Evolutionary conservation across 2,329 filamentous ascomycete species (phyloP), one percentile per base, ranked within the genome.

Genomic region (Chrysosphaeria jannelii): DNA sequence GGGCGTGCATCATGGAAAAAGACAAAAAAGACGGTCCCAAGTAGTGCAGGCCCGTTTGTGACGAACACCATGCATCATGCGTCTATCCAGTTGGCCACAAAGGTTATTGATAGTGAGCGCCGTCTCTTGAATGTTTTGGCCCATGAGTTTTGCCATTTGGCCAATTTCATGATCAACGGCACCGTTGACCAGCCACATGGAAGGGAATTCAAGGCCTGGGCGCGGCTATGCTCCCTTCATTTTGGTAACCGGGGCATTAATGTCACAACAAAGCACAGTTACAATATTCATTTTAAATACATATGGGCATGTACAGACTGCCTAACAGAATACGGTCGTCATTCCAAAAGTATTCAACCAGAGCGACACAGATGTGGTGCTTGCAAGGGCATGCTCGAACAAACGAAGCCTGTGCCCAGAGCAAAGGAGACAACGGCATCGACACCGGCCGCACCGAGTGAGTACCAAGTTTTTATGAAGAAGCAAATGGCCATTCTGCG

Each of bases 121-220:
- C 62, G 75, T 3, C 55, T 93, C 2, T 54, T 85, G 31, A 91
- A 91, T 41, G 78, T 85, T 0, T 47, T 93, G n/a, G 76, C 81
- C 0, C 85, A 97, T 40, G 85, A 97, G 36, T 93, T 85, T 47
- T 93, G 85, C 41, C 85, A 97, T 38, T 48, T 93, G 2, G 68
- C 75, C 20, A 89, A 78, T 35, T 91, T 81, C 42, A 88, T 93
- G 63, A 50, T 93, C 30, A 67, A 57, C 23, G 62, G 66, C 17
- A 17, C 34, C 8, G 33, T 30, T 5, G 23, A 21, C 14, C 30
- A 34, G 19, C 34, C 34, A 6, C 34, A 35, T 17, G 34, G 34
- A 11, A 27, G 25, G n/a, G 32, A 34, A 22, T 35, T 35, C 30
- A 35, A 34, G 28, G 26, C 27, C 8, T 35, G 34, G 34, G 34